Conservation (phyloP, 2,329 filamentous ascomycete genomes). For the Scedosporium aurantiacum region DNA sequence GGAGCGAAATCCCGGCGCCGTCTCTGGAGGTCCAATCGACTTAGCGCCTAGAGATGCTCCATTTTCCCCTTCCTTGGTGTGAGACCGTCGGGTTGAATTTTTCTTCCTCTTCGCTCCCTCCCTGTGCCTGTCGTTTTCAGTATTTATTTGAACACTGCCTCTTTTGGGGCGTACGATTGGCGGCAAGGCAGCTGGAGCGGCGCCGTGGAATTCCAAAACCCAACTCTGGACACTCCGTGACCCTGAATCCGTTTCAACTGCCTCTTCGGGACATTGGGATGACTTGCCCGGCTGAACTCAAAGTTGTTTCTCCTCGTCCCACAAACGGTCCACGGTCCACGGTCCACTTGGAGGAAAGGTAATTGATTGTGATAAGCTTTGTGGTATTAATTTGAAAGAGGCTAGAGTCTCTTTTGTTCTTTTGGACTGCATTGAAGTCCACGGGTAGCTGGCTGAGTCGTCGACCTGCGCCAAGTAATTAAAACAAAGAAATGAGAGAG, state of each 20-base stretch:
- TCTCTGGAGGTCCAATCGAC: too few species aligned
- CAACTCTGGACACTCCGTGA: background rate
- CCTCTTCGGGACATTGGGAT: background rate
- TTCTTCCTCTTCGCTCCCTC: background rate
- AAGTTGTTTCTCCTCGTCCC: background rate
- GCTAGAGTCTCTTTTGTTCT: background rate
- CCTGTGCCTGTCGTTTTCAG: background rate
- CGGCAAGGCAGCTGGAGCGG: background rate
- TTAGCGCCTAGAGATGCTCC: too few species aligned
- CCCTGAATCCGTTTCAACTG: constrained; percentile 1
- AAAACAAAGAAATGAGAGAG: too few species aligned
- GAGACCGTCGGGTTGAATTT: background rate
- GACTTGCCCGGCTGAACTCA: background rate
- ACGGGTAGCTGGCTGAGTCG: too few species aligned
- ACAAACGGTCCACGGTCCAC: background rate
- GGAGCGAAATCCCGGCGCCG: too few species aligned
- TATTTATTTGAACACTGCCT: background rate
- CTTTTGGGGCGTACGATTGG: background rate
- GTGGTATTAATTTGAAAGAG: background rate
- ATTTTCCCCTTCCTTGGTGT: too few species aligned
- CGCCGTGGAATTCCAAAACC: background rate
- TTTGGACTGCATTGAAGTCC: too few species aligned
- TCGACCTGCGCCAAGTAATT: too few species aligned
- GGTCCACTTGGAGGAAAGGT: background rate
- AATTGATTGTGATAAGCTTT: background rate